Percentiles rank a stretch among this genome's conserved stretches.
phyloP scores from a whole-genome alignment of 257 asterid species.

The Handroanthus guayacan region DNA sequence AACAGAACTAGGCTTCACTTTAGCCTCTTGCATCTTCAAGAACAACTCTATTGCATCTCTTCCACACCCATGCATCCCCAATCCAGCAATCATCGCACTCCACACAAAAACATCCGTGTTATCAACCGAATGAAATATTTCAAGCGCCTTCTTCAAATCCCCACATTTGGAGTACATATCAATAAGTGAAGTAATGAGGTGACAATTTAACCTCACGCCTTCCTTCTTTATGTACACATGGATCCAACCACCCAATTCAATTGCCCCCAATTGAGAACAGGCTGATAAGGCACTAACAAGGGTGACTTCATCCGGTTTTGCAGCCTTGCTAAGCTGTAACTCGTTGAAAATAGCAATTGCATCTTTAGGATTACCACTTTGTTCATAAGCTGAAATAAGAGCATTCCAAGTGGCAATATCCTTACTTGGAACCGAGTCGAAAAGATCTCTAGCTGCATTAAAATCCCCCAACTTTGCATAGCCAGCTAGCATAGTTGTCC shows the following conservation, averaged over 20 bases:
- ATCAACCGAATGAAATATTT: slow-evolving; percentile 59
- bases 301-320: slow-evolving; percentile 72
- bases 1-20: slow-evolving; percentile 64
- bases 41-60: slow-evolving; percentile 66
- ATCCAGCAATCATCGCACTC: slow-evolving; percentile 89
- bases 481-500: slow-evolving; percentile 84
- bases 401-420: slow-evolving; percentile 82
- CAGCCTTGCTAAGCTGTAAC: slow-evolving; percentile 63
- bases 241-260: slow-evolving; percentile 79
- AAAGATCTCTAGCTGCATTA: slow-evolving; percentile 60
- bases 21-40: slow-evolving; percentile 63
- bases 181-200: slow-evolving; percentile 69
- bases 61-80: slow-evolving; percentile 82
- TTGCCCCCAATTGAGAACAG: slow-evolving; percentile 79
- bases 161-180: slow-evolving; percentile 90
- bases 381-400: slow-evolving; percentile 80
- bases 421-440: slow-evolving; percentile 58
- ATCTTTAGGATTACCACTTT: slow-evolving; percentile 68
- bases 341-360: slow-evolving; percentile 69
- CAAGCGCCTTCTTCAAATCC: slow-evolving; percentile 72
- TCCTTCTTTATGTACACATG: slow-evolving; percentile 73
- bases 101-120: slow-evolving; percentile 71
- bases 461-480: slow-evolving; percentile 68
- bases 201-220: slow-evolving; percentile 56
- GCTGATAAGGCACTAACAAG: slow-evolving; percentile 79